Evolutionary conservation across 768 basidiomycete species (phyloP).

Genomic region (Mrakia hoshinonis): DNA sequence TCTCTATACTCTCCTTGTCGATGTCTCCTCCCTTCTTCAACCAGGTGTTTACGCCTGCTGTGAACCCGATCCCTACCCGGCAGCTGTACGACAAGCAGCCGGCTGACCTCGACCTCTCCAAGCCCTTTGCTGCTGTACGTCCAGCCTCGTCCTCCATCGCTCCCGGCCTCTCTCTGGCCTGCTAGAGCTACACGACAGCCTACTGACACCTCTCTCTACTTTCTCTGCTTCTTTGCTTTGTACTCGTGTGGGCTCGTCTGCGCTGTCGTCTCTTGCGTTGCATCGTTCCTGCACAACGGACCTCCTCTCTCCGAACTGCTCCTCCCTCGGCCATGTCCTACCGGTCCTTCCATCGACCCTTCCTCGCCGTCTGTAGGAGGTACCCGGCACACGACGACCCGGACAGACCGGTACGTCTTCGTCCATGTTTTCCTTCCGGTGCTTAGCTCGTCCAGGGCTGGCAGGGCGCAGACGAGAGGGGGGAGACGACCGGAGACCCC

Average conservation of each 20-base stretch:
- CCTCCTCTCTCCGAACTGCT: neutral
- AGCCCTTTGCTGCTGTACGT: slow-evolving; percentile 3
- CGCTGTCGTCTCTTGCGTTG: too few relatives aligned
- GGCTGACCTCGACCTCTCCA: neutral
- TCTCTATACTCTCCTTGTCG: too few relatives aligned
- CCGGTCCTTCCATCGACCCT: neutral
- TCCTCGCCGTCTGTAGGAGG: slow-evolving; percentile 2
- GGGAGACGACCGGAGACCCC: neutral
- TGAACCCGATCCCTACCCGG: slow-evolving; percentile 1
- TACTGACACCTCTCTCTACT: too few relatives aligned
- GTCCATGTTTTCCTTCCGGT: too few relatives aligned
- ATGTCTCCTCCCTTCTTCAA: slow-evolving; percentile 5
- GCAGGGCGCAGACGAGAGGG: too few relatives aligned
- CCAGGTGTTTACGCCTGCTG: slow-evolving; percentile 5
- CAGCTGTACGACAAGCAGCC: neutral
- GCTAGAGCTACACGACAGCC: too few relatives aligned
- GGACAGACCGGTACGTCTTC: slow-evolving; percentile 21
- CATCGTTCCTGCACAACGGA: too few relatives aligned
- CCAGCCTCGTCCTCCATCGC: neutral
- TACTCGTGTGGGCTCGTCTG: neutral
- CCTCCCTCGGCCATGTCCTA: neutral
- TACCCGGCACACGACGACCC: slow-evolving; percentile 10
- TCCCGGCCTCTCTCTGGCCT: too few relatives aligned
- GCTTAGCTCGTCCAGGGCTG: neutral
- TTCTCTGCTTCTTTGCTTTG: neutral